Percentiles rank a stretch among this genome's conserved stretches.
phyloP scores from a whole-genome alignment of 768 basidiomycete species.

The Melanogaster broomeanus region DNA sequence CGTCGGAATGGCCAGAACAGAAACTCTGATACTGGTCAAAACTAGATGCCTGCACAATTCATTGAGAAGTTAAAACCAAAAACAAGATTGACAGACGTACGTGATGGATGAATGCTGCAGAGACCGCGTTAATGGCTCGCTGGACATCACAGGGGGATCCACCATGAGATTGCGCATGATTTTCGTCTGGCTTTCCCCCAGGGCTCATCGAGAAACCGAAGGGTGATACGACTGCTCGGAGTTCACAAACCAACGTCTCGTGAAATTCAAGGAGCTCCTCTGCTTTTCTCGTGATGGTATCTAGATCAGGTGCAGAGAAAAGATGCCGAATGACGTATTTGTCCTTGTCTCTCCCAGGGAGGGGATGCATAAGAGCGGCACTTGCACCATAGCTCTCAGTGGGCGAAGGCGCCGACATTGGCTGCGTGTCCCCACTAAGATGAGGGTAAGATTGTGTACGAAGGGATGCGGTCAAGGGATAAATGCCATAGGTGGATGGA shows the following conservation, averaged over 20 bases:
- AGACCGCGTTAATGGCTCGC: slow-evolving; percentile 38
- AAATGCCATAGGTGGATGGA: slow-evolving; percentile 40
- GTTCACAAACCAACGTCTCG: slow-evolving; percentile 60
- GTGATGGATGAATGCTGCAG: slow-evolving; percentile 59
- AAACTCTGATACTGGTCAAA: slow-evolving; percentile 85
- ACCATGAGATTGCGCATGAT: neutral
- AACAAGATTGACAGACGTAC: slow-evolving; percentile 33
- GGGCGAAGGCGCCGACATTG: slow-evolving; percentile 20
- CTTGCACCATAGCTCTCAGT: slow-evolving; percentile 9
- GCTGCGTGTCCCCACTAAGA: slow-evolving; percentile 17
- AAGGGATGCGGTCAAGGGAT: slow-evolving; percentile 44
- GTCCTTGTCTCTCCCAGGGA: slow-evolving; percentile 25
- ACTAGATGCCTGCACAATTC: slow-evolving; percentile 54
- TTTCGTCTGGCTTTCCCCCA: slow-evolving; percentile 17
- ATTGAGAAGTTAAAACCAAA: slow-evolving; percentile 1
- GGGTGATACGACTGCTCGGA: slow-evolving; percentile 49
- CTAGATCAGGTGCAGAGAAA: slow-evolving; percentile 59
- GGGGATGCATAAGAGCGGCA: slow-evolving; percentile 7
- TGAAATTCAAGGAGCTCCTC: slow-evolving; percentile 68
- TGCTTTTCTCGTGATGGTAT: slow-evolving; percentile 64
- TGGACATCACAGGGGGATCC: slow-evolving; percentile 43
- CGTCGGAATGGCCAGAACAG: slow-evolving; percentile 85
- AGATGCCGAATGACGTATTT: slow-evolving; percentile 47
- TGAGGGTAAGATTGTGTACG: slow-evolving; percentile 49
- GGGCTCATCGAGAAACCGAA: slow-evolving; percentile 49